These are phyloP conservation scores for Didymella exigua DNA, from an alignment of 2,329 filamentous ascomycete species.

Conservation along the genomic window DNA sequence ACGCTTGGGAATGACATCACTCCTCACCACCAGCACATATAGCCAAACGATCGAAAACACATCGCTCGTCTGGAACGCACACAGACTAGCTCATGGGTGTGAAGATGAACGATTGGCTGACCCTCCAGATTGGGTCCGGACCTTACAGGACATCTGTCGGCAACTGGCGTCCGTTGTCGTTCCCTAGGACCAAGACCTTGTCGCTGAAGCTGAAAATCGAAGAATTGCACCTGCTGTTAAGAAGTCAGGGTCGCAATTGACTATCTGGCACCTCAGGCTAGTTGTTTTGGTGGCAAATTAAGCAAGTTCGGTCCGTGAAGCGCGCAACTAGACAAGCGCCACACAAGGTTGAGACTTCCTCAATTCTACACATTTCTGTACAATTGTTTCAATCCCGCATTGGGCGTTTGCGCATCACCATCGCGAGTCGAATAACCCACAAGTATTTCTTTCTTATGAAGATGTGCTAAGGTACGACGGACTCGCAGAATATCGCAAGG, in stretches of 20 bases:
- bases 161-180: background rate
- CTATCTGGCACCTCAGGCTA: background rate
- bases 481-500: background rate
- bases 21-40: no score
- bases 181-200: background rate
- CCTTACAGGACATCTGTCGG: background rate
- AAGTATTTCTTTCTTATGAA: background rate
- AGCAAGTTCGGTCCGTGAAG: background rate
- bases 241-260: background rate
- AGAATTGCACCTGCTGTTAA: background rate
- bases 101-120: background rate
- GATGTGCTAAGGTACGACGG: background rate
- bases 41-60: background rate
- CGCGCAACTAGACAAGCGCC: background rate
- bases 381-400: background rate
- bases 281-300: constrained; percentile 1
- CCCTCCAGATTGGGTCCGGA: background rate
- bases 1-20: background rate
- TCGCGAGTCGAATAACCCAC: background rate
- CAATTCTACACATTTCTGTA: background rate
- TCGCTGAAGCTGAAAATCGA: background rate
- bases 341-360: background rate
- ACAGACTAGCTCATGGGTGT: background rate
- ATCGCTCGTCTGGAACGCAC: background rate
- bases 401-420: background rate